Conservation (phyloP, 768 basidiomycete genomes). For the Chiua virens region DNA sequence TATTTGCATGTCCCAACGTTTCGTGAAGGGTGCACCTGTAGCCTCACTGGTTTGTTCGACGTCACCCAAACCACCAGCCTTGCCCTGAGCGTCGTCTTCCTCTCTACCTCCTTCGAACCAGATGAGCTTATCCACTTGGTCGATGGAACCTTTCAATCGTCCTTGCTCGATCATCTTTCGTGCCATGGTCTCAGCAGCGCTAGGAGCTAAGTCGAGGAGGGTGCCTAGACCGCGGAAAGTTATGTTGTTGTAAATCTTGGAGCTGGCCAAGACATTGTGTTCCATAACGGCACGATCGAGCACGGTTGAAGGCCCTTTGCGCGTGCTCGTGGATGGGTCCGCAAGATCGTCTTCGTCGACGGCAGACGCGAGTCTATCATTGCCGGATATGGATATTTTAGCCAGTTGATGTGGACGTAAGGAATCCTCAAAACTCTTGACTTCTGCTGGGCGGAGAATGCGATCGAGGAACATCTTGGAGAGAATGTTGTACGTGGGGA, state of each 20-base stretch:
- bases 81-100: constrained; percentile 91
- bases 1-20: constrained; percentile 95
- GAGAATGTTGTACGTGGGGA: constrained; percentile 85
- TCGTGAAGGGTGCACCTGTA: constrained; percentile 86
- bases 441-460: constrained; percentile 86
- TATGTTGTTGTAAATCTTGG: constrained; percentile 97
- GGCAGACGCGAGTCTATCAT: constrained; percentile 73
- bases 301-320: constrained; percentile 92
- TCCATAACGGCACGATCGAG: constrained; percentile 98
- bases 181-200: constrained; percentile 96
- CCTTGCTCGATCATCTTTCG: constrained; percentile 99
- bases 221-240: constrained; percentile 92
- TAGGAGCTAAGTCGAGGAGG: constrained; percentile 84
- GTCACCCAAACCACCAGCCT: constrained; percentile 90
- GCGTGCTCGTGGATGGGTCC: constrained; percentile 64
- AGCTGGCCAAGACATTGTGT: constrained; percentile 95
- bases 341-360: constrained; percentile 54
- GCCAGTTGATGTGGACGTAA: constrained; percentile 94
- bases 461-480: constrained; percentile 99
- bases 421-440: constrained; percentile 84
- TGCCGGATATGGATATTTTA: constrained; percentile 81
- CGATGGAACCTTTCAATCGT: constrained; percentile 88
- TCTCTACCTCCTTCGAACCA: constrained; percentile 88
- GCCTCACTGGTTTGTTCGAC: constrained; percentile 84
- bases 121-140: constrained; percentile 93